These are phyloP conservation scores for Echria macrotheca DNA, from an alignment of 495 filamentous ascomycete genomes.

Conservation along the genomic window DNA sequence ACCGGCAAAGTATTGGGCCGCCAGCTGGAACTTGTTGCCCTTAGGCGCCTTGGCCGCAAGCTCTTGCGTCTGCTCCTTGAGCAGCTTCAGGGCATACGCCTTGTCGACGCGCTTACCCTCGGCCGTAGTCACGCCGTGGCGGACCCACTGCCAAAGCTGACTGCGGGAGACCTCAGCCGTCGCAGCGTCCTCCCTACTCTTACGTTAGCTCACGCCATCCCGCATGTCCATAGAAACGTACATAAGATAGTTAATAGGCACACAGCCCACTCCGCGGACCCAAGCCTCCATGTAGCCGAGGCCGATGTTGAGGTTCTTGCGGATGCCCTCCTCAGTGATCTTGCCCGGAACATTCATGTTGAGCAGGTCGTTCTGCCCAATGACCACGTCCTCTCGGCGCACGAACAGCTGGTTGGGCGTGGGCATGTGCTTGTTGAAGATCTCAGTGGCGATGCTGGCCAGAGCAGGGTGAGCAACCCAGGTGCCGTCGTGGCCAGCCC, in stretches of 20 bases:
- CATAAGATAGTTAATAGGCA: constrained; percentile 99
- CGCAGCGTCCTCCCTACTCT: constrained; percentile 77
- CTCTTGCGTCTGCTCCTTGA: constrained; percentile 80
- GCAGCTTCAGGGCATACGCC: constrained; percentile 75
- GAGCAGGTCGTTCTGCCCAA: constrained; percentile 84
- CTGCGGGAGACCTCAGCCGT: constrained; percentile 91
- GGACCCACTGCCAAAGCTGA: constrained; percentile 95
- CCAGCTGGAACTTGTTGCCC: constrained; percentile 88
- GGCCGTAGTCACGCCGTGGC: constrained; percentile 75
- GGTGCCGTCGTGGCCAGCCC: constrained; percentile 89
- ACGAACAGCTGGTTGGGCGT: constrained; percentile 95
- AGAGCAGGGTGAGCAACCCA: constrained; percentile 98
- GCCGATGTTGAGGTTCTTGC: constrained; percentile 97
- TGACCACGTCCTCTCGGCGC: constrained; percentile 82
- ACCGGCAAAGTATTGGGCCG: constrained; percentile 82
- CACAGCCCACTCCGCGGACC: constrained; percentile 90
- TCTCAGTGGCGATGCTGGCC: constrained; percentile 78
- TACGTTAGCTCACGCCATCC: neutral
- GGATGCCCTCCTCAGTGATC: constrained; percentile 92
- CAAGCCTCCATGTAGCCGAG: constrained; percentile 98
- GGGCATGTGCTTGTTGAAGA: constrained; percentile 99
- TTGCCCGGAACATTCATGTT: constrained; percentile 97
- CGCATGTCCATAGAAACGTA: too few relatives aligned
- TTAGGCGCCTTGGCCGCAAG: constrained; percentile 70
- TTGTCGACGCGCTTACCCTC: constrained; percentile 95